phyloP scores from a whole-genome alignment of 1,284 basidiomycete species.

The Ustilago trichophora region DNA sequence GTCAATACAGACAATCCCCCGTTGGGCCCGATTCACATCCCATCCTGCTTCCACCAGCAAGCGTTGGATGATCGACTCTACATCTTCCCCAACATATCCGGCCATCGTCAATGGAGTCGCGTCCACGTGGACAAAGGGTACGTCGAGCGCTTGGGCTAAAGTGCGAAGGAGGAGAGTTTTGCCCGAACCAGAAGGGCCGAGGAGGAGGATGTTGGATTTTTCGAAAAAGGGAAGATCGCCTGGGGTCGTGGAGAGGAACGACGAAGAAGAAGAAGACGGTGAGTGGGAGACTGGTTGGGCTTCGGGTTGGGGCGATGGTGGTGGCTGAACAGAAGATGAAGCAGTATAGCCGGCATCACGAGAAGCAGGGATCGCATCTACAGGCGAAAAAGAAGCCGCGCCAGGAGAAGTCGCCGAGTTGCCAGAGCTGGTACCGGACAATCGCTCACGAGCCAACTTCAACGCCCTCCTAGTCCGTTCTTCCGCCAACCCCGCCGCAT shows the following conservation, averaged over 20 bases:
- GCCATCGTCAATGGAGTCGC: conserved; percentile 55
- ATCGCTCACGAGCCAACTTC: conserved; percentile 11
- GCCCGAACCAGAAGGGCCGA: conserved; percentile 74
- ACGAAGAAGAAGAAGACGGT: background rate
- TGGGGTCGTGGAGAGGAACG: conserved; percentile 17
- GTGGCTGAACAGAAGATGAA: too few relatives aligned
- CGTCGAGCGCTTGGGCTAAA: conserved; percentile 45
- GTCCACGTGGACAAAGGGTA: conserved; percentile 55
- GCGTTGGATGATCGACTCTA: conserved; percentile 47
- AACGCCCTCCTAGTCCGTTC: conserved; percentile 29
- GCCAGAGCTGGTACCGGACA: too few relatives aligned
- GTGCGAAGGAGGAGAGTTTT: conserved; percentile 53
- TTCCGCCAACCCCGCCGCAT: conserved; percentile 19
- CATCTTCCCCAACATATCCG: conserved; percentile 58
- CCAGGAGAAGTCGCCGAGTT: too few relatives aligned
- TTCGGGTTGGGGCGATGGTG: too few relatives aligned
- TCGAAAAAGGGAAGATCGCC: conserved; percentile 71
- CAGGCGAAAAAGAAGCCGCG: too few relatives aligned
- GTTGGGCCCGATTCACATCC: conserved; percentile 39
- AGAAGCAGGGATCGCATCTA: too few relatives aligned
- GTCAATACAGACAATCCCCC: conserved; percentile 87
- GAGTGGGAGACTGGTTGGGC: too few relatives aligned
- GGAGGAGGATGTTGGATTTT: conserved; percentile 81
- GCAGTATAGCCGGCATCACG: too few relatives aligned
- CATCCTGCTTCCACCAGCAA: conserved; percentile 41